Conservation (phyloP, 495 filamentous ascomycete species). For the Ascodesmis nigricans region DNA sequence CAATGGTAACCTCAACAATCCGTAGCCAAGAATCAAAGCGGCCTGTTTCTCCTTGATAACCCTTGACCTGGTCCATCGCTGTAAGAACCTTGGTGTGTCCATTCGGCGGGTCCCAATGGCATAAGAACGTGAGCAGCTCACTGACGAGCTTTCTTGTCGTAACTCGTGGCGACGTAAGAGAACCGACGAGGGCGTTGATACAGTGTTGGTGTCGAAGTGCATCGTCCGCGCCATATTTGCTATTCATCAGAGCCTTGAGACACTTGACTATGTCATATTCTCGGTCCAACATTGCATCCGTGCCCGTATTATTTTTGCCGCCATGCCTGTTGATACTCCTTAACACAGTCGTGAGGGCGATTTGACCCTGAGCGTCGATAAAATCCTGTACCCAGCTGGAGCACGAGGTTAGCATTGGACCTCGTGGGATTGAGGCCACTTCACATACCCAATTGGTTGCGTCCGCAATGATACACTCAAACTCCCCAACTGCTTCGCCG, state of each 20-base stretch:
- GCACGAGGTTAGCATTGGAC: conserved; percentile 6
- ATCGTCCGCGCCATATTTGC: conserved; percentile 95
- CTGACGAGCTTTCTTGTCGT: conserved; percentile 88
- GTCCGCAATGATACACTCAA: conserved; percentile 84
- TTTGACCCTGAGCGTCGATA: conserved; percentile 91
- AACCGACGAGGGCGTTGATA: conserved; percentile 68
- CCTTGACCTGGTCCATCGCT: conserved; percentile 80
- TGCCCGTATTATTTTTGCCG: conserved; percentile 41
- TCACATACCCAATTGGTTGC: conserved; percentile 58
- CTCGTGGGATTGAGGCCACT: not conserved
- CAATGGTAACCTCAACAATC: conserved; percentile 89
- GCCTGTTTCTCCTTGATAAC: conserved; percentile 73
- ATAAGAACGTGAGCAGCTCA: conserved; percentile 89
- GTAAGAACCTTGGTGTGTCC: conserved; percentile 90
- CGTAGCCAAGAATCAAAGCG: conserved; percentile 98
- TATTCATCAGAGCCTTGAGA: conserved; percentile 93
- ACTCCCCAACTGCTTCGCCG: conserved; percentile 72
- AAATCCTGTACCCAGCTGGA: conserved; percentile 77
- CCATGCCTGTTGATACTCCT: conserved; percentile 67
- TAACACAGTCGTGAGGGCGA: conserved; percentile 85
- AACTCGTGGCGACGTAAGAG: conserved; percentile 67
- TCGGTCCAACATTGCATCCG: conserved; percentile 37
- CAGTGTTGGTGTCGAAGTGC: conserved; percentile 79
- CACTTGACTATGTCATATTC: conserved; percentile 98
- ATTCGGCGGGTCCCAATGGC: conserved; percentile 69